Evolutionary conservation across 2,329 filamentous ascomycete species (phyloP).

Genomic region (Penicillium verrucosum): DNA sequence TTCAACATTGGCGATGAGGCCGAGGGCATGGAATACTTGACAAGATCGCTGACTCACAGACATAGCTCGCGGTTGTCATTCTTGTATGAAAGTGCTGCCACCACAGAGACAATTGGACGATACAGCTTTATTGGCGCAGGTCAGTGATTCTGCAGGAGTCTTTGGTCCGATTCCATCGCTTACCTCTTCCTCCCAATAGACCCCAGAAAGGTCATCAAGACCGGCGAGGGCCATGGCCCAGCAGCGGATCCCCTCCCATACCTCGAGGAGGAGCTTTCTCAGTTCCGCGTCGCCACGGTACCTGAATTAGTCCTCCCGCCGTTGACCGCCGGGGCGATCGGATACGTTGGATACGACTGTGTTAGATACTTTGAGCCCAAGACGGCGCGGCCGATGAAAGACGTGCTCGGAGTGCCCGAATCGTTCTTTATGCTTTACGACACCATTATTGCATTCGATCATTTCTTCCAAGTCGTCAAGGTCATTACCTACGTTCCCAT

Average conservation of each 20-base stretch:
- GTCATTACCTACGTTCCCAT: conserved; percentile 87
- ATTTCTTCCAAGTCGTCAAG: conserved; percentile 90
- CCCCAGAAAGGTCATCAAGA: conserved; percentile 74
- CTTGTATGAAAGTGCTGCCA: conserved; percentile 90
- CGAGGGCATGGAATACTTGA: background rate
- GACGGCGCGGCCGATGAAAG: conserved; percentile 84
- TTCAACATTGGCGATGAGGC: background rate
- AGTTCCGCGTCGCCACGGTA: conserved; percentile 76
- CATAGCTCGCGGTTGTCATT: conserved; percentile 73
- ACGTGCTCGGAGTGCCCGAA: conserved; percentile 85
- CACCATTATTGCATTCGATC: conserved; percentile 89
- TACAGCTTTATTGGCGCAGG: conserved; percentile 93
- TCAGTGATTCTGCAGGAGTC: conserved; percentile 24
- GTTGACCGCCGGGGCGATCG: conserved; percentile 86
- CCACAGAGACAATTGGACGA: conserved; percentile 84
- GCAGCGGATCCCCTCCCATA: conserved; percentile 78
- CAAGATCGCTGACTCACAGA: conserved; percentile 11
- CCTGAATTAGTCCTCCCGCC: conserved; percentile 80
- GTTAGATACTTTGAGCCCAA: conserved; percentile 97
- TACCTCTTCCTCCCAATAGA: conserved; percentile 38
- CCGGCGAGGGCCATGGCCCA: conserved; percentile 81
- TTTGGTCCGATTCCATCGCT: conserved; percentile 5
- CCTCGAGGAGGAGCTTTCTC: conserved; percentile 75
- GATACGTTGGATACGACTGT: conserved; percentile 97
- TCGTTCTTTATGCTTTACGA: conserved; percentile 96